Percentiles rank a stretch among this genome's conserved stretches.
Conservation (phyloP, 257 asterid genomes). For the Knoxia roxburghii region DNA sequence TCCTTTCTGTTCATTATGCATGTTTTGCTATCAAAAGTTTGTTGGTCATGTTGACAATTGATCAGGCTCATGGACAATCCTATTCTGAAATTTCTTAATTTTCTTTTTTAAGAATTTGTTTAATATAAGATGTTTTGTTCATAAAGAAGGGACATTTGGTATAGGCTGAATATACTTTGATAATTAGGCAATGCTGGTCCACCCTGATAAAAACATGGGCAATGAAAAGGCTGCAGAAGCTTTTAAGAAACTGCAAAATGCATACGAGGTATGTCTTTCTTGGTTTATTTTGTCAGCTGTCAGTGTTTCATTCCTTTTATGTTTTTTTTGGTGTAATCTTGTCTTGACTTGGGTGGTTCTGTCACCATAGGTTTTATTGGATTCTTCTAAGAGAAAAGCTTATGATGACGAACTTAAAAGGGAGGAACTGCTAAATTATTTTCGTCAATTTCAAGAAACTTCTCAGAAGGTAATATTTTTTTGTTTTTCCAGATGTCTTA, state of each 20-base stretch:
- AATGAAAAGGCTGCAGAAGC: constrained; percentile 96
- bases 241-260: constrained; percentile 95
- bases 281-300: neutral
- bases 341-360: constrained; percentile 17
- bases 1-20: neutral
- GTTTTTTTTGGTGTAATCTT: constrained; percentile 7
- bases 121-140: neutral
- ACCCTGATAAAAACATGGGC: constrained; percentile 99
- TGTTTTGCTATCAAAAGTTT: neutral
- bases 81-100: neutral
- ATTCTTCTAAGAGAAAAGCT: constrained; percentile 71
- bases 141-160: constrained; percentile 4
- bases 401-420: constrained; percentile 87
- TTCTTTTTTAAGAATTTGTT: neutral
- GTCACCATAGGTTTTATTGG: constrained; percentile 67
- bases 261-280: constrained; percentile 64
- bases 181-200: constrained; percentile 95
- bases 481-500: too few relatives aligned
- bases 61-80: neutral
- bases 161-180: constrained; percentile 18
- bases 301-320: neutral
- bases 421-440: constrained; percentile 81
- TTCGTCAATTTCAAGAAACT: constrained; percentile 64
- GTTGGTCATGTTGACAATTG: neutral
- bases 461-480: constrained; percentile 52